Evolutionary conservation across 179 eudicot genomes (phyloP).

Genomic region (Amaranthus tricolor): DNA sequence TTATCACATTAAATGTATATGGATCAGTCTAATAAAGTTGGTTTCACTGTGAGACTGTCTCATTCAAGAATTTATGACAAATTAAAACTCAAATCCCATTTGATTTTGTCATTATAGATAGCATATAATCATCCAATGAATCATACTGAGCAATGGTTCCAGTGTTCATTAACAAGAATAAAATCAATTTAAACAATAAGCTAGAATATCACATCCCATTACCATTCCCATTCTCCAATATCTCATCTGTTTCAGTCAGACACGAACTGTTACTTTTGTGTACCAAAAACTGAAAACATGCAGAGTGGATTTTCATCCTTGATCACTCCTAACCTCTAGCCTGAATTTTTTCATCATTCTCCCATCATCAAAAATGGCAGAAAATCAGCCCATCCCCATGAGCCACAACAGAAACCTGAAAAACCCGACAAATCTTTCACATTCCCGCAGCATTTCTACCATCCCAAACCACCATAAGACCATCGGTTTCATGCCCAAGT

Average conservation of each 20-base stretch:
- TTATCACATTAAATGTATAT: no score
- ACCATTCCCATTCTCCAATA: not conserved
- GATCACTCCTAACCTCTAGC: constrained; percentile 6
- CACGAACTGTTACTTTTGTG: not conserved
- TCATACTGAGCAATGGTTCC: no score
- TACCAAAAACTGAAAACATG: not conserved
- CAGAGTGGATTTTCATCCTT: not conserved
- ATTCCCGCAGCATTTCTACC: constrained; percentile 19
- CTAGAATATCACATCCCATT: not conserved
- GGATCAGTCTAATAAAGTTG: no score
- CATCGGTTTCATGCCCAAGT: constrained; percentile 30
- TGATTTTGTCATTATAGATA: constrained; percentile 1
- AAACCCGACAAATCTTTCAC: constrained; percentile 8
- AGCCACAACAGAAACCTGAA: constrained; percentile 2
- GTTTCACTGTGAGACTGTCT: no score
- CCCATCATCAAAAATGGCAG: not conserved
- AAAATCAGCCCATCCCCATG: not conserved
- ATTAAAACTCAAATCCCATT: constrained; percentile 3
- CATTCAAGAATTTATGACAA: no score
- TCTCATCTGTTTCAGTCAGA: not conserved
- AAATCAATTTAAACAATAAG: no score
- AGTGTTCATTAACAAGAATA: no score
- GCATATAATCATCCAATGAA: no score
- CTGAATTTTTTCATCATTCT: not conserved
- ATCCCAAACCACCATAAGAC: constrained; percentile 15